These are phyloP conservation scores for Calamus simplicifolius DNA, from an alignment of 176 grass and related monocot species.

Conservation along the genomic window DNA sequence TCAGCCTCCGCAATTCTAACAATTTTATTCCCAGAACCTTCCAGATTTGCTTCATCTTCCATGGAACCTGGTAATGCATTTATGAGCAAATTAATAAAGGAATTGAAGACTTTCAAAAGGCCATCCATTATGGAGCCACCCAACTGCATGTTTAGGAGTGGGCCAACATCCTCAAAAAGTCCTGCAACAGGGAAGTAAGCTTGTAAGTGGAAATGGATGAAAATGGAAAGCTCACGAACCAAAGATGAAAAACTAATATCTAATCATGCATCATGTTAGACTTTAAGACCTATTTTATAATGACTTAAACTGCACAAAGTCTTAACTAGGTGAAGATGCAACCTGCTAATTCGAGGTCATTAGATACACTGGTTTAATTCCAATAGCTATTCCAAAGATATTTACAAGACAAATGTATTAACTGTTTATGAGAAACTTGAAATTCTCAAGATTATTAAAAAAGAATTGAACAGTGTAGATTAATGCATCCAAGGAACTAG, in stretches of 20 bases:
- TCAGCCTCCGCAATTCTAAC: slow-evolving; percentile 85
- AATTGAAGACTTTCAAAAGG: slow-evolving; percentile 71
- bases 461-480: no score
- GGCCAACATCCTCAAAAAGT: slow-evolving; percentile 93
- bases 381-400: not conserved
- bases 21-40: slow-evolving; percentile 81
- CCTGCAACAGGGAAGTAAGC: slow-evolving; percentile 31
- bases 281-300: no score
- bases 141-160: slow-evolving; percentile 81
- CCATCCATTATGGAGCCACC: slow-evolving; percentile 86
- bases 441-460: no score
- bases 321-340: no score
- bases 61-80: slow-evolving; percentile 76
- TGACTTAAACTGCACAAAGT: no score
- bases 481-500: no score
- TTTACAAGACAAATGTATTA: not conserved
- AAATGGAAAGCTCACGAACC: not conserved
- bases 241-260: no score
- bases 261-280: no score
- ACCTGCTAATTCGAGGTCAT: no score
- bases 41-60: slow-evolving; percentile 72
- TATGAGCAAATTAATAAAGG: slow-evolving; percentile 76
- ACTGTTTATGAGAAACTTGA: no score
- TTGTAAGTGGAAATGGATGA: not conserved
- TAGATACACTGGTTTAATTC: no score